Percentiles rank a stretch among this genome's conserved stretches.
phyloP scores from a whole-genome alignment of 805 yeast species.

The Vanderwaltozyma yarrowii region DNA sequence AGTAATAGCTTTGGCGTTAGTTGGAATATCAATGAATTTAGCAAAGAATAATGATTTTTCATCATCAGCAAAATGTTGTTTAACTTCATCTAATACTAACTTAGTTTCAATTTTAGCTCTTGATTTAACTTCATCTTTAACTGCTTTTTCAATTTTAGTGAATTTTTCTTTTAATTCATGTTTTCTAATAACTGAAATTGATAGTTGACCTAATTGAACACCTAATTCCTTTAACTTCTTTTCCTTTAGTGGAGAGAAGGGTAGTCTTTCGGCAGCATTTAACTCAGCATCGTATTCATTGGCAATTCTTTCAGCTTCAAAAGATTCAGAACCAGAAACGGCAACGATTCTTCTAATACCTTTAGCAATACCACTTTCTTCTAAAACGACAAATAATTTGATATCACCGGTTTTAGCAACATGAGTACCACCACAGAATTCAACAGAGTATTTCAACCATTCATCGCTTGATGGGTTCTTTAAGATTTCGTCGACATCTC shows the following conservation, averaged over 20 bases:
- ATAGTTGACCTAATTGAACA: slow-evolving; percentile 70
- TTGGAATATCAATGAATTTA: slow-evolving; percentile 54
- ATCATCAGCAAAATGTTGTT: slow-evolving; percentile 50
- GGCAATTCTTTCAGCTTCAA: slow-evolving; percentile 81
- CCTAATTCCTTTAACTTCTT: slow-evolving; percentile 72
- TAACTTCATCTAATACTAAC: slow-evolving; percentile 68
- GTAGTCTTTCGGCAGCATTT: slow-evolving; percentile 47
- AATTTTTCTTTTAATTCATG: slow-evolving; percentile 65
- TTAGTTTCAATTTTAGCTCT: slow-evolving; percentile 83
- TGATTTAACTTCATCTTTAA: slow-evolving; percentile 79
- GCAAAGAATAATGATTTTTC: slow-evolving; percentile 51
- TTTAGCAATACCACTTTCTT: slow-evolving; percentile 96
- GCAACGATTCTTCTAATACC: slow-evolving; percentile 98
- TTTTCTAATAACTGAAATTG: slow-evolving; percentile 75
- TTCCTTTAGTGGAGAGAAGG: slow-evolving; percentile 73
- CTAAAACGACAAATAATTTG: slow-evolving; percentile 78
- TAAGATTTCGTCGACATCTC: slow-evolving; percentile 72
- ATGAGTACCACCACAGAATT: slow-evolving; percentile 99
- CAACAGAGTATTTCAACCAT: slow-evolving; percentile 76
- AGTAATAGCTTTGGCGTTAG: slow-evolving; percentile 88
- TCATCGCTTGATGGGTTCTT: slow-evolving; percentile 57
- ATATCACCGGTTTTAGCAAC: slow-evolving; percentile 88
- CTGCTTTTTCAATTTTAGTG: slow-evolving; percentile 68
- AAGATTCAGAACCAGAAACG: slow-evolving; percentile 86
- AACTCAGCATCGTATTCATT: slow-evolving; percentile 55